Base-by-base conservation (phyloP, 1,284 basidiomycete species). In the Clitocybe nebularis region DNA sequence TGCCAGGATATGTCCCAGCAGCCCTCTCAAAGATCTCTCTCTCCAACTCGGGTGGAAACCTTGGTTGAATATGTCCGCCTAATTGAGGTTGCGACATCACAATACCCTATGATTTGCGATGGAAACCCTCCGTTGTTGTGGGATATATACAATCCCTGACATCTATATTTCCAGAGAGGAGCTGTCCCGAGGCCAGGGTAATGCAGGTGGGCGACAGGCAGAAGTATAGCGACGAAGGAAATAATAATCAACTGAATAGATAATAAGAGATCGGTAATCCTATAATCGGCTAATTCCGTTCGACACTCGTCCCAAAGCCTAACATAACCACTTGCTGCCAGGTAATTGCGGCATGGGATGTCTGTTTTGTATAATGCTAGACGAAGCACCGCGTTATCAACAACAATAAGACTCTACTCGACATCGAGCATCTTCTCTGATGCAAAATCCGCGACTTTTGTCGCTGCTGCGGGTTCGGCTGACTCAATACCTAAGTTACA, bases 401-500 rank as follows among this genome's bases (percentile, higher is more conserved):
- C 43, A 23, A 42, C 5, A 11, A 2, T 7, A 8, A 20, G 38
- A 34, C 16, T 10, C 22, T 40, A 46, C 9, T 50, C 51, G 4
- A 49, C 50, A 10, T 39, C 47, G 10, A 37, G 46, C 16, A 45
- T 59, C n/a, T 77, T 75, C 41, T 54, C 59, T 23, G 51, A 66
- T 44, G 29, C 68, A 3, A 52, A 56, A 34, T 59, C 65, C 11
- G 75, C 75, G 1, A 59, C 69, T 48, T 76, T 75, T 53, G 52
- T 77, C 10, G 65, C 67, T 22, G 66, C 73, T 11, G 74, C 70
- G 1, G 61, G 58, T 3, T 56, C 67, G 0, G 41, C 56, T 6
- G 50, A 56, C 4, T 68, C 64, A 13, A 66, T 81, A 28, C 76
- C 75, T 1, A 56, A 51, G 35, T 52, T 77, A 13, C 56, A 65